phyloP scores from a whole-genome alignment of 139 green algal species.

The Chlamydomonas sphaeroides region DNA sequence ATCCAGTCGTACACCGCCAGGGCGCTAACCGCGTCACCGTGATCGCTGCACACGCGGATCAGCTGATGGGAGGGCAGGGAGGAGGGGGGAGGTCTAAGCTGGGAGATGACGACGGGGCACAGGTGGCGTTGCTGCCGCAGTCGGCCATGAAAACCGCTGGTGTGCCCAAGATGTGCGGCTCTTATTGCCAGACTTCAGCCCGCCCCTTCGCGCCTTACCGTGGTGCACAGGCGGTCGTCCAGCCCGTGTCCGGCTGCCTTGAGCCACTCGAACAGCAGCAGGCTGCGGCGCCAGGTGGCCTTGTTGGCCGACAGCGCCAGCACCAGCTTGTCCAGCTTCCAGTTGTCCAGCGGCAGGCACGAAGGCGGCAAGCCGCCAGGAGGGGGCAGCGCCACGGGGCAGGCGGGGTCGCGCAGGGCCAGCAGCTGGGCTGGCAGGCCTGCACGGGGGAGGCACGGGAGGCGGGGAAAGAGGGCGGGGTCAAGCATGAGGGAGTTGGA shows the following conservation, averaged over 20 bases:
- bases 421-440: slow-evolving; percentile 52
- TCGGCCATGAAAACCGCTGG: no score
- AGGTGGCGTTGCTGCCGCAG: no score
- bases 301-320: slow-evolving; percentile 72
- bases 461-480: no score
- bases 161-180: no score
- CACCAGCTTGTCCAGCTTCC: slow-evolving; percentile 89
- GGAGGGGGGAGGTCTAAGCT: no score
- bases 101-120: no score
- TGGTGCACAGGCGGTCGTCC: slow-evolving; percentile 88
- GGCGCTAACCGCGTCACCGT: slow-evolving; percentile 74
- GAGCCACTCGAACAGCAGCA: slow-evolving; percentile 83
- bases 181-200: no score
- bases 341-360: slow-evolving; percentile 70
- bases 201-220: slow-evolving; percentile 46
- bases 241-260: slow-evolving; percentile 69
- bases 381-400: slow-evolving; percentile 48
- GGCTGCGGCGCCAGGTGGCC: slow-evolving; percentile 79
- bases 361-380: slow-evolving; percentile 29
- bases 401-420: slow-evolving; percentile 48
- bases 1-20: slow-evolving; percentile 92
- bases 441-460: background rate
- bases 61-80: slow-evolving; percentile 55
- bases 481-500: no score
- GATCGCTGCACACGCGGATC: slow-evolving; percentile 82